These are phyloP conservation scores for Gnomoniopsis sp. DNA, from an alignment of 2,329 filamentous ascomycete genomes.

Conservation along the genomic window DNA sequence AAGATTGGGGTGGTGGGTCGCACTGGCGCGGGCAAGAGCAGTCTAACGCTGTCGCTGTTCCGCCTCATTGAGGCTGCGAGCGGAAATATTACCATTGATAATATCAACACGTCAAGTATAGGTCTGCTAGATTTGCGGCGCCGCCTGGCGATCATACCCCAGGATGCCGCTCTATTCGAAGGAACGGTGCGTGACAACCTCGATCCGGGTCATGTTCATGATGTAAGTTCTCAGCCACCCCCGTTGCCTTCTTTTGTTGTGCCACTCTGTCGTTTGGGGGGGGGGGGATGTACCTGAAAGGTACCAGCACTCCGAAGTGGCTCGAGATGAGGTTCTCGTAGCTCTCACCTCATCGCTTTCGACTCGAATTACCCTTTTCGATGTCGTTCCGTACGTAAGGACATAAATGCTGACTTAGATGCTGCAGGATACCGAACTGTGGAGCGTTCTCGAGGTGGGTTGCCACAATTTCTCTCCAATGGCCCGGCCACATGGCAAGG, in stretches of 20 bases:
- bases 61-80: slow-evolving; percentile 86
- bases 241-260: background rate
- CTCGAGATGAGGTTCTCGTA: background rate
- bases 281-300: background rate
- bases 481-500: slow-evolving; percentile 16
- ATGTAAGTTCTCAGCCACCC: slow-evolving; percentile 34
- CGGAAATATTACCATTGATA: slow-evolving; percentile 86
- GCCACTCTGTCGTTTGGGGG: background rate
- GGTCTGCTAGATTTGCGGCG: slow-evolving; percentile 85
- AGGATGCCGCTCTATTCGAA: slow-evolving; percentile 89
- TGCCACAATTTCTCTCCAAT: slow-evolving; percentile 22
- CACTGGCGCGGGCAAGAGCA: slow-evolving; percentile 94
- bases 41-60: slow-evolving; percentile 87
- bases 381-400: slow-evolving; percentile 4
- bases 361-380: slow-evolving; percentile 3
- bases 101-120: slow-evolving; percentile 83
- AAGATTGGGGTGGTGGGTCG: slow-evolving; percentile 97
- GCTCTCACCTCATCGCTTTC: background rate
- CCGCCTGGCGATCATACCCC: slow-evolving; percentile 92
- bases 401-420: slow-evolving; percentile 18
- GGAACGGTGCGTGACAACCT: slow-evolving; percentile 80
- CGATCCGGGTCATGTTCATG: slow-evolving; percentile 89
- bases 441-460: slow-evolving; percentile 83
- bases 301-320: background rate
- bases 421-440: slow-evolving; percentile 77